Evolutionary conservation across 2,329 filamentous ascomycete genomes (phyloP), one percentile per base, ranked within the genome.

Genomic region (Lecanoromycetidae sp.): DNA sequence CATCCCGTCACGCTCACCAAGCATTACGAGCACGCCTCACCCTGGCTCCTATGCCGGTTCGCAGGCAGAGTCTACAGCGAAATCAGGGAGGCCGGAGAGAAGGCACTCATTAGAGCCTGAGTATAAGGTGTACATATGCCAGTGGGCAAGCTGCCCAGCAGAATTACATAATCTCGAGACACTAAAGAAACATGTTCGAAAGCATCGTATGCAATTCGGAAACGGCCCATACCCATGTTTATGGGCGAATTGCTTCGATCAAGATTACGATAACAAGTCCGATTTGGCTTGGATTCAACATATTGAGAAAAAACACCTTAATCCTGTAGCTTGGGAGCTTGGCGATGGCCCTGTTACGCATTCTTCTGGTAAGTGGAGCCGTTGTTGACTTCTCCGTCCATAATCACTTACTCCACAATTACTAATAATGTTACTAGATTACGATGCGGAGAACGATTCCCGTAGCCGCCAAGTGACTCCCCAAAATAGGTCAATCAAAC

Each of bases 91-190:
- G 22, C 23, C 23, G 8, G 29, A 25, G 15, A 47, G 5, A 22
- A 35, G 19, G 27, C 33, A 39, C 15, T 23, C 33, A 7, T 35
- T 54, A 30, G 48, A 50, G 17, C 50, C 53, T n/a, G 42, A 55
- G 4, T 65, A 62, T 43, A 57, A 53, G 39, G 66, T 74, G 5
- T 82, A 71, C 57, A 66, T 67, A 46, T 83, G 79, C 60, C 59
- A 65, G 34, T 82, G 78, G 79, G 61, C 69, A 43, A 60, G 63
- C 1, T 83, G 79, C 57, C 60, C 61, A 3, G 71, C 74, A 0
- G 69, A 79, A 52, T 62, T 82, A 4, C 79, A 82, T 59, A 82
- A 80, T 54, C 59, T 81, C 12, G 70, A 72, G 7, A 75, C 72
- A 0, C 62, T 82, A 5, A 71, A 71, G 51, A 75, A 74, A 48